Base-by-base conservation (phyloP, 495 filamentous ascomycete genomes). In the Hypoxylon crocopeplum region DNA sequence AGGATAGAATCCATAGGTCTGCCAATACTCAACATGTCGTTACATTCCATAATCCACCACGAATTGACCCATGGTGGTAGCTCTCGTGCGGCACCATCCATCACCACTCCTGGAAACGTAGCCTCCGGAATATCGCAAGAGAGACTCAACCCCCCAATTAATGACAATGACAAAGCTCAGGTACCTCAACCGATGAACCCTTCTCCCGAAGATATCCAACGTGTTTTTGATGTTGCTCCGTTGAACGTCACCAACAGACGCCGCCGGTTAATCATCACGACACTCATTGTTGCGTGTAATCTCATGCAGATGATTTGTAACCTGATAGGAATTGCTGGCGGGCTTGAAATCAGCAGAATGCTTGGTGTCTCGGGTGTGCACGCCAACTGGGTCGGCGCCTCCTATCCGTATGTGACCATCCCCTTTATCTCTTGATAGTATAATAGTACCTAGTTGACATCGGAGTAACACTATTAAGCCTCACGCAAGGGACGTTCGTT, bases 401-500 rank as follows among this genome's bases (percentile, higher is more conserved):
- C 68, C 10, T 74, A 74, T 36, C 63, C 69, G 50, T 62, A 60
- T 10, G 56, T 60, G 42, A 42, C 30, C 1, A 17, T 36, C 15
- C 12, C 8, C 17, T 8, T 29, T 29, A 5, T 29, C 25, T 10
- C 25, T 5, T 10, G 10, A 5, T 5, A 10, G 5, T 5, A 5
- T 10, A 5, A 29, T 29, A 29, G 25, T 34, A 34, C n/a, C 8
- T 13, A 34, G 4, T 11, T n/a, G 12, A 10, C n/a, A 13, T 7
- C 12, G 12, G 32, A 29, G 33, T 52, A 5, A 50, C 59, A 30
- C 37, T 25, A 0, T 20, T 32, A 78, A 75, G 56, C 4, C 60
- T 82, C 0, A 81, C 77, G 1, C 78, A 82, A 65, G 77, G 78
- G 11, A 70, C 79, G 8, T 82, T 82, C 49, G 81, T 82, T 2